phyloP scores from a whole-genome alignment of 768 basidiomycete species.

The Boletus rubropictus region DNA sequence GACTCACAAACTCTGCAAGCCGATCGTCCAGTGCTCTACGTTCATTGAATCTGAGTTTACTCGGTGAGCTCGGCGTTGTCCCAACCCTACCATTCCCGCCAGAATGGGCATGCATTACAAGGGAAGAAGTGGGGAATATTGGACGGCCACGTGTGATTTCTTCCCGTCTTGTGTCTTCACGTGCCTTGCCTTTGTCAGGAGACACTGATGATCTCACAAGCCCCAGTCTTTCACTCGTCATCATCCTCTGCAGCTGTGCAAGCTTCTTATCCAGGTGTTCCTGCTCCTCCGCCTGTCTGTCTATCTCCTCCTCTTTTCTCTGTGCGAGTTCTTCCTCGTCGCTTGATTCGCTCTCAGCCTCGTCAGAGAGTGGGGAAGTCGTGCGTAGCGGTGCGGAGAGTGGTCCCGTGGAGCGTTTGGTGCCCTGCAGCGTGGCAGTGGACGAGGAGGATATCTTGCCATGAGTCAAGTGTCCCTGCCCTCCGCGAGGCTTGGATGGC shows the following conservation, averaged over 20 bases:
- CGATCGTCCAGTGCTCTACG: constrained; percentile 27
- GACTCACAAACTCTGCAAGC: constrained; percentile 31
- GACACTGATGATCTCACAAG: constrained; percentile 44
- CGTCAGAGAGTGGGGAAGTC: constrained; percentile 49
- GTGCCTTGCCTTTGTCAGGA: constrained; percentile 35
- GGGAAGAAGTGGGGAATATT: constrained; percentile 16
- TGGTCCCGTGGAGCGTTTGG: constrained; percentile 26
- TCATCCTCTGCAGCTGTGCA: constrained; percentile 60
- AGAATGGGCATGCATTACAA: constrained; percentile 2
- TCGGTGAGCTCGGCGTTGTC: constrained; percentile 28
- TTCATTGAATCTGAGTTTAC: constrained; percentile 19
- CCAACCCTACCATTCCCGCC: not conserved
- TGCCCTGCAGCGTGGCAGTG: constrained; percentile 60
- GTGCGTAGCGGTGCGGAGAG: constrained; percentile 33
- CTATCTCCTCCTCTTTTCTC: constrained; percentile 63
- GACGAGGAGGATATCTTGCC: constrained; percentile 59
- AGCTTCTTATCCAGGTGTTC: constrained; percentile 64
- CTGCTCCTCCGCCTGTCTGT: constrained; percentile 60
- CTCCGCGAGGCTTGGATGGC: constrained; percentile 30
- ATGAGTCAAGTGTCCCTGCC: constrained; percentile 3
- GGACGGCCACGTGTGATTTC: constrained; percentile 42
- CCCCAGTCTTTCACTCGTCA: constrained; percentile 69
- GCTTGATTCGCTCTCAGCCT: constrained; percentile 48
- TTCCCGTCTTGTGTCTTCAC: constrained; percentile 13
- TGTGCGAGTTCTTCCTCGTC: constrained; percentile 52